Conservation (phyloP, 1,284 basidiomycete species). For the Ganoderma resinaceum region DNA sequence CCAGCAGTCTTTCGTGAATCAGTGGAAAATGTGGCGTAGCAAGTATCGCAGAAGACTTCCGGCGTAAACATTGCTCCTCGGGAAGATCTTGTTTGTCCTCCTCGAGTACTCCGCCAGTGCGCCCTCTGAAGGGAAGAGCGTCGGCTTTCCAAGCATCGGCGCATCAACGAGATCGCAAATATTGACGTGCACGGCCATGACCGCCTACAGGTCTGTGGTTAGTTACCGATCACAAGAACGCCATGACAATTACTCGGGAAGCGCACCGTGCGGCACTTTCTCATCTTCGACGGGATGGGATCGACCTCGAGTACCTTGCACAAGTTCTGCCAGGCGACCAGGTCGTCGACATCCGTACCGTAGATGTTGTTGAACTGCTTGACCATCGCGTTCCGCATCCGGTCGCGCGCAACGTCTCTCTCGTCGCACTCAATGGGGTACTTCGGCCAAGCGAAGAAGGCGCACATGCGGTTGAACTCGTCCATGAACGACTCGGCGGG, state of each 20-base stretch:
- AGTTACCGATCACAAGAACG: neutral
- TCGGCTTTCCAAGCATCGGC: conserved; percentile 14
- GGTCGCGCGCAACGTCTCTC: neutral
- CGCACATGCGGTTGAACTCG: conserved; percentile 24
- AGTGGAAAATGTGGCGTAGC: neutral
- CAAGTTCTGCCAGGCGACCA: conserved; percentile 42
- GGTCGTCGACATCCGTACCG: conserved; percentile 40
- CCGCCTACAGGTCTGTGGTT: neutral
- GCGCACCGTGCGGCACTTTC: conserved; percentile 24
- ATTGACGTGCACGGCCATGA: conserved; percentile 41
- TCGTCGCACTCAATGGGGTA: neutral
- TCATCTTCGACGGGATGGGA: conserved; percentile 26
- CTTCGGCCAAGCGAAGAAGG: conserved; percentile 3
- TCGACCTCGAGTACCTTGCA: conserved; percentile 33
- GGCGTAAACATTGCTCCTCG: neutral
- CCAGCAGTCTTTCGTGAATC: neutral
- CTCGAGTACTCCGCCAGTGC: conserved; percentile 39
- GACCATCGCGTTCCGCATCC: conserved; percentile 40
- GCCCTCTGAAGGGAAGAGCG: neutral
- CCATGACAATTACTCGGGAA: neutral
- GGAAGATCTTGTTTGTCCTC: conserved; percentile 41
- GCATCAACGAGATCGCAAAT: conserved; percentile 44
- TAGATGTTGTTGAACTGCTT: conserved; percentile 44
- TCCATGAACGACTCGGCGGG: conserved; percentile 9
- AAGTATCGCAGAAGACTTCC: neutral